Conservation (phyloP, 2,329 filamentous ascomycete genomes). For the Helicocarpus griseus region DNA sequence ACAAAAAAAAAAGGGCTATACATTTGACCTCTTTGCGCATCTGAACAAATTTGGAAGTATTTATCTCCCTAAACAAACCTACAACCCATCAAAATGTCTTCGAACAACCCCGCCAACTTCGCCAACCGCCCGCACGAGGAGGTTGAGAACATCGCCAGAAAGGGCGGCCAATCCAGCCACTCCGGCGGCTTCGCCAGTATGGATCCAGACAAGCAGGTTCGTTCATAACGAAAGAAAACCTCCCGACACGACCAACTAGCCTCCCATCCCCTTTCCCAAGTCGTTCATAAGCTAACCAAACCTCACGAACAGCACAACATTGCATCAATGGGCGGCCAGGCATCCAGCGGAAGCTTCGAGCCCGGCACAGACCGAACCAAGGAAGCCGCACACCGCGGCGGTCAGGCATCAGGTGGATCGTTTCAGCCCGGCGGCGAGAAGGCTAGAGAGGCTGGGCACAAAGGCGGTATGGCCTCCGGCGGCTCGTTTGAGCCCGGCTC, state of each 20-base stretch:
- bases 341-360: no score
- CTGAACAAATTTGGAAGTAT: no score
- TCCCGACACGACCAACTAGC: no score
- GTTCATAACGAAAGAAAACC: no score
- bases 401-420: slow-evolving; percentile 33
- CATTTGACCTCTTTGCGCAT: no score
- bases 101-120: slow-evolving; percentile 31
- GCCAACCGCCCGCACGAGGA: slow-evolving; percentile 37
- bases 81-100: not conserved
- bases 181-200: slow-evolving; percentile 21
- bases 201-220: slow-evolving; percentile 24
- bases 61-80: not conserved
- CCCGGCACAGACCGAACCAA: no score
- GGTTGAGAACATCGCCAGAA: slow-evolving; percentile 32
- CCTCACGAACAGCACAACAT: slow-evolving; percentile 37
- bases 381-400: no score
- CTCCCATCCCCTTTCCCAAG: not conserved
- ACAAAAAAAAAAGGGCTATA: no score
- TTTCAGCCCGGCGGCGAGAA: slow-evolving; percentile 46
- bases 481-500: slow-evolving; percentile 46
- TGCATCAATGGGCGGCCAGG: slow-evolving; percentile 46
- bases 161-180: slow-evolving; percentile 26
- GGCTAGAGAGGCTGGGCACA: slow-evolving; percentile 45
- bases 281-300: not conserved
- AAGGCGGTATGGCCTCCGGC: slow-evolving; percentile 33